Evolutionary conservation across 225 moss, liverwort and hornwort genomes (phyloP).

Genomic region (Neckera pumila): DNA sequence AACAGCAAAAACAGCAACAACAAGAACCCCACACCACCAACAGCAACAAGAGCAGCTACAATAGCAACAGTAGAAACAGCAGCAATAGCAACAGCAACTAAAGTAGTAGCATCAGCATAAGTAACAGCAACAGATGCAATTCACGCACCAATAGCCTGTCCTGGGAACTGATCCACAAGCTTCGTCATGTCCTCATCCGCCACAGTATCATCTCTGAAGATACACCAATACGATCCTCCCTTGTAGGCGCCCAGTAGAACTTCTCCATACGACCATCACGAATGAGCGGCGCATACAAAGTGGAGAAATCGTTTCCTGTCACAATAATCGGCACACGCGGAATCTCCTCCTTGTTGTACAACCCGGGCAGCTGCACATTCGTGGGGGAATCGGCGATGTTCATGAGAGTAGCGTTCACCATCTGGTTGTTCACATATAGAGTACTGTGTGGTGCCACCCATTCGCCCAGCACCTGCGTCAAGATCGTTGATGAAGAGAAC

Average conservation of each 20-base stretch:
- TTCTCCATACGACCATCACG: conserved; percentile 99
- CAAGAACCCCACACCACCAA: background rate
- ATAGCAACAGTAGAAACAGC: background rate
- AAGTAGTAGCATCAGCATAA: background rate
- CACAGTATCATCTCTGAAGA: conserved; percentile 65
- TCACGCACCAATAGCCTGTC: conserved; percentile 72
- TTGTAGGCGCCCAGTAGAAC: conserved; percentile 96
- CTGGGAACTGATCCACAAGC: conserved; percentile 77
- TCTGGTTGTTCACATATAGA: conserved; percentile 98
- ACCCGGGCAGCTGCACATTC: conserved; percentile 77
- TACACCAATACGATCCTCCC: conserved; percentile 93
- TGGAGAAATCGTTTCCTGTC: conserved; percentile 93
- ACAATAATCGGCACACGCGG: conserved; percentile 77
- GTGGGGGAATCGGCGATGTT: conserved; percentile 87
- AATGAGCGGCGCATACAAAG: conserved; percentile 79
- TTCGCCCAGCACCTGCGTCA: conserved; percentile 89
- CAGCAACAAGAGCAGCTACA: background rate
- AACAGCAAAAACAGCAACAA: background rate
- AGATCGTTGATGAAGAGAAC: conserved; percentile 95
- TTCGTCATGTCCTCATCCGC: conserved; percentile 11
- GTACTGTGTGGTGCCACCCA: conserved; percentile 96
- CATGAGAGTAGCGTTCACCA: conserved; percentile 98
- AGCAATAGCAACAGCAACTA: background rate
- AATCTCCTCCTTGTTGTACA: conserved; percentile 80
- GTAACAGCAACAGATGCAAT: background rate